Base-by-base conservation (phyloP, 768 basidiomycete species). In the Serendipita indica region DNA sequence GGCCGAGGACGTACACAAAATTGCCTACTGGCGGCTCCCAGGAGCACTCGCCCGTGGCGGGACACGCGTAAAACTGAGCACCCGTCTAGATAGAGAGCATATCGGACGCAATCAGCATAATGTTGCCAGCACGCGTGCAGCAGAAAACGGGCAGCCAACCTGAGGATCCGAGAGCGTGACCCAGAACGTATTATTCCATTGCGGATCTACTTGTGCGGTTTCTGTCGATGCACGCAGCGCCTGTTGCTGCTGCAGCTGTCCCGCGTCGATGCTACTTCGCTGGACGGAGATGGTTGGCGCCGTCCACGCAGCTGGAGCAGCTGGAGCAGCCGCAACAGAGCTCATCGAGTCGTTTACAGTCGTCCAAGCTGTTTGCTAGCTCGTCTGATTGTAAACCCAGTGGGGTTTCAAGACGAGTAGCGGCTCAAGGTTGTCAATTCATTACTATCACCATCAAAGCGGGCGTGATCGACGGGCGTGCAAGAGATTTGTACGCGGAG, bases 171-270 rank as follows among this genome's bases (percentile, higher is more conserved):
- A 78, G 57, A 94, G 75, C 3, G 92, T 93, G 4, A 94, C 89
- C 92, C 92, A 96, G 68, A 96, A 94, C 69, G 90, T 84, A 27
- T 85, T 80, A 3, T 89, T 89, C 89, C 89, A 92, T 28, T 77
- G 60, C 16, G 41, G 25, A 14, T 56, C 33, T 12, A 46, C 25
- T 12, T 10, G 22, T 46, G 45, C 45, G 12, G 45, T 12, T 46
- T 14, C 12, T 16, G 14, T 20, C 25, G 45, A 12, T 46, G 45
- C 12, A 10, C 12, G 25, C 18, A 18, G 35, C 35, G 45, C 16
- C 45, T 46, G 45, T 10, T 46, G 45, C 14, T 16, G 45, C 45
- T 46, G 45, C 12, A 46, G 45, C 45, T 46, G 45, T 10, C 25
- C 45, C 13, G 22, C 16, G 45, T 46, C 45, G 14, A 20, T 46